Percentiles rank a stretch among this genome's conserved stretches.
phyloP scores from a whole-genome alignment of 495 filamentous ascomycete genomes.

The Aspergillus olivimuriae region DNA sequence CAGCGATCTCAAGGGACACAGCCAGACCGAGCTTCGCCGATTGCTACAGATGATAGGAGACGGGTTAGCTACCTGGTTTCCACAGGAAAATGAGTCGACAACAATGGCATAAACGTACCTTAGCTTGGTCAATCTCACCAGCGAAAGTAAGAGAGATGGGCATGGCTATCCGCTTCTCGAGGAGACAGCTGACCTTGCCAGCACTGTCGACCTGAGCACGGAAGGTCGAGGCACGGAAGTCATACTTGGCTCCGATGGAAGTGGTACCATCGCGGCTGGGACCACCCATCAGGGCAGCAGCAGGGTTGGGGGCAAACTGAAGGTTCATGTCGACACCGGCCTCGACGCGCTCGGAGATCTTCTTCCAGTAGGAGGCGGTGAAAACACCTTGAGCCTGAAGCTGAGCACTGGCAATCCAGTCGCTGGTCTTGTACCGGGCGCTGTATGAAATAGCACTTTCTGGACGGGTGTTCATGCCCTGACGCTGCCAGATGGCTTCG shows the following conservation, averaged over 20 bases:
- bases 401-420: constrained; percentile 88
- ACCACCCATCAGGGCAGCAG: constrained; percentile 62
- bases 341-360: constrained; percentile 89
- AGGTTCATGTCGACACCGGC: constrained; percentile 94
- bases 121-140: constrained; percentile 93
- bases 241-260: constrained; percentile 93
- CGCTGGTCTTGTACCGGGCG: constrained; percentile 78
- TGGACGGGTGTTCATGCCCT: constrained; percentile 67
- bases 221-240: constrained; percentile 92
- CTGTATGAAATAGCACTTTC: constrained; percentile 82
- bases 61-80: constrained; percentile 9
- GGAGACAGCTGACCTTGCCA: constrained; percentile 83
- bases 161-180: constrained; percentile 92
- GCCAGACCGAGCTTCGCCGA: constrained; percentile 89
- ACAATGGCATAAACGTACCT: constrained; percentile 58
- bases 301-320: constrained; percentile 59
- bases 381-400: constrained; percentile 77
- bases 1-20: constrained; percentile 84
- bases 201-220: constrained; percentile 91
- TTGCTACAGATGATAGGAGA: constrained; percentile 54
- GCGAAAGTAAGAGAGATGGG: constrained; percentile 89
- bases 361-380: constrained; percentile 91
- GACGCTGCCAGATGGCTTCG: constrained; percentile 89
- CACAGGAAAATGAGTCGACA: constrained; percentile 3
- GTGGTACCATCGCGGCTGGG: constrained; percentile 78